These are phyloP conservation scores for Alternaria conjuncta DNA, from an alignment of 2,329 filamentous ascomycete genomes.

Conservation along the genomic window DNA sequence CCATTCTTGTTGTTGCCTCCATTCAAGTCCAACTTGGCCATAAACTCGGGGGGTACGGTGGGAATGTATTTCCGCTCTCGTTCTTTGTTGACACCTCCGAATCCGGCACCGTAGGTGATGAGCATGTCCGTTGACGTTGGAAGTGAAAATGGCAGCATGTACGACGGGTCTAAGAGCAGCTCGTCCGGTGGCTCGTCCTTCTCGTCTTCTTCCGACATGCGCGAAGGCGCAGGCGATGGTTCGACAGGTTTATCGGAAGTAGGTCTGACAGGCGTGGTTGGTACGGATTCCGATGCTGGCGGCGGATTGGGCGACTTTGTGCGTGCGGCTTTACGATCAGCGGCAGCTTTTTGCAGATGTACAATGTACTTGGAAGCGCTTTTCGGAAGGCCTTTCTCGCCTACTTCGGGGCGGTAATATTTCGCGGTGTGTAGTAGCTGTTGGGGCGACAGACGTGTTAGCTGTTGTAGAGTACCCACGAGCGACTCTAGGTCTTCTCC, in stretches of 20 bases:
- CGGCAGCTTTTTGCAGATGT: slow-evolving; percentile 77
- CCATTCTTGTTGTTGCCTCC: slow-evolving; percentile 46
- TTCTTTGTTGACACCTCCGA: slow-evolving; percentile 90
- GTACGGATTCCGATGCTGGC: slow-evolving; percentile 46
- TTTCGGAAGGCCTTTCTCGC: slow-evolving; percentile 89
- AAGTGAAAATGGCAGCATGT: slow-evolving; percentile 94
- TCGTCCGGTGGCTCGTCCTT: slow-evolving; percentile 75
- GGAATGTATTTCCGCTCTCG: slow-evolving; percentile 94
- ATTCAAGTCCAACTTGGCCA: slow-evolving; percentile 78
- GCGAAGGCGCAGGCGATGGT: slow-evolving; percentile 42
- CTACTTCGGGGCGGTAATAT: slow-evolving; percentile 92
- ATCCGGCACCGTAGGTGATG: slow-evolving; percentile 90
- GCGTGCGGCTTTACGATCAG: slow-evolving; percentile 51
- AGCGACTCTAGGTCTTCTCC: slow-evolving; percentile 89
- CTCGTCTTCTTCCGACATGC: slow-evolving; percentile 58
- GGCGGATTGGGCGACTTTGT: slow-evolving; percentile 39
- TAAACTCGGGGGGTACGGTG: slow-evolving; percentile 90
- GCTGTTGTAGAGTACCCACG: slow-evolving; percentile 85
- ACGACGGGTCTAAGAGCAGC: slow-evolving; percentile 82
- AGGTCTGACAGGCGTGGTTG: slow-evolving; percentile 41
- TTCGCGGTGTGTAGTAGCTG: slow-evolving; percentile 92
- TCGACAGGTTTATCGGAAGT: slow-evolving; percentile 31
- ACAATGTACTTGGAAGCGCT: slow-evolving; percentile 85
- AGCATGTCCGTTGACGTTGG: slow-evolving; percentile 98
- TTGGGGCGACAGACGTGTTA: slow-evolving; percentile 82